Evolutionary conservation across 129 eudicot species (phyloP).

Genomic region (Glebionis coronaria): DNA sequence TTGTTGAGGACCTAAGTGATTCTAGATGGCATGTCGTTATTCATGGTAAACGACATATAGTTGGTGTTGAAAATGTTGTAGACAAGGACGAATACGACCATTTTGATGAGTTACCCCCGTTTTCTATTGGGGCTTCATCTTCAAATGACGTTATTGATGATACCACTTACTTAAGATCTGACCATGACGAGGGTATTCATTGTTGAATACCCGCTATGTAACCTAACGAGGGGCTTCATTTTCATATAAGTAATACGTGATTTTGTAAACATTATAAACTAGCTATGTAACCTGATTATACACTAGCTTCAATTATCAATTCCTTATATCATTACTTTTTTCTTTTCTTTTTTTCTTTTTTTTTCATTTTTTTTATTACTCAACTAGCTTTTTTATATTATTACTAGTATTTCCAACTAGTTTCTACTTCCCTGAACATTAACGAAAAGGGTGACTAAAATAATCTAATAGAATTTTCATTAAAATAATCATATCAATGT

Average conservation of each 20-base stretch:
- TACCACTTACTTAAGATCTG: not conserved
- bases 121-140: not conserved
- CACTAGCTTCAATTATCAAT: too few relatives aligned
- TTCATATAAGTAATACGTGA: too few relatives aligned
- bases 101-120: conserved; percentile 10
- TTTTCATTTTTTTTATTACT: too few relatives aligned
- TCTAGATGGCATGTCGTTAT: not conserved
- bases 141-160: too few relatives aligned
- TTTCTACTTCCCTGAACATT: conserved; percentile 4
- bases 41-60: conserved; percentile 1
- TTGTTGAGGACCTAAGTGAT: not conserved
- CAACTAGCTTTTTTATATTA: not conserved
- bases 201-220: too few relatives aligned
- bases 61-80: conserved; percentile 7
- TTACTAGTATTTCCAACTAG: not conserved
- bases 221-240: too few relatives aligned
- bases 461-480: not conserved
- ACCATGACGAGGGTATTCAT: conserved; percentile 1
- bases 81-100: conserved; percentile 10
- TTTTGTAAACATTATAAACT: too few relatives aligned
- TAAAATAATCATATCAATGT: too few relatives aligned
- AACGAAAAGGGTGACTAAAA: not conserved
- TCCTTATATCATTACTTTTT: too few relatives aligned
- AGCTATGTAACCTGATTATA: too few relatives aligned
- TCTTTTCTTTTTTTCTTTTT: too few relatives aligned